These are phyloP conservation scores for Eucalyptus fibrosa DNA, from an alignment of 345 rosid species.

Conservation along the genomic window DNA sequence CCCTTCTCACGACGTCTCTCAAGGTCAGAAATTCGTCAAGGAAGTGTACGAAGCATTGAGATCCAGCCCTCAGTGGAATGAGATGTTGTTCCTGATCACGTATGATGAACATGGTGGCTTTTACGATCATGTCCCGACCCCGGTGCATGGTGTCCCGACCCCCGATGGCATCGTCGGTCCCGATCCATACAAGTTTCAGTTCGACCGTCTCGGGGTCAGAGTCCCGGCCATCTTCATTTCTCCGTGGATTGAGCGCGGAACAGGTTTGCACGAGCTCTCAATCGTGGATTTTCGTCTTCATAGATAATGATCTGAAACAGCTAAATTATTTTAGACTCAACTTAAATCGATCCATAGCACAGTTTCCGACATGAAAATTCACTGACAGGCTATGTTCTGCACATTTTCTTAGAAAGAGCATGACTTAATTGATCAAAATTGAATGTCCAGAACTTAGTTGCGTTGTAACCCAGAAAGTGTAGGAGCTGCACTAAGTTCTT, in stretches of 20 bases:
- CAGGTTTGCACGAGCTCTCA: conserved; percentile 11
- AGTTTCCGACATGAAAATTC: no score
- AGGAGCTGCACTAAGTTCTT: background rate
- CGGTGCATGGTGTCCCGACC: conserved; percentile 59
- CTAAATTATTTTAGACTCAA: background rate
- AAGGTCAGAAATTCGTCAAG: conserved; percentile 71
- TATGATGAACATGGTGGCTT: conserved; percentile 95
- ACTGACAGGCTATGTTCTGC: background rate
- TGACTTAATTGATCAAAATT: background rate
- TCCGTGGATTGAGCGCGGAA: conserved; percentile 80
- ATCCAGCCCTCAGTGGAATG: conserved; percentile 85
- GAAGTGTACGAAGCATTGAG: conserved; percentile 74
- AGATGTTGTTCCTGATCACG: conserved; percentile 37
- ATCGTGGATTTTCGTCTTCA: background rate
- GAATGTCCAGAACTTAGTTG: background rate
- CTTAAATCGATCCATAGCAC: no score
- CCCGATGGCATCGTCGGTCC: conserved; percentile 68
- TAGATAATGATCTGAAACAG: background rate
- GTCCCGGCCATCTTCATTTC: conserved; percentile 72
- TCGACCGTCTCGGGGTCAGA: conserved; percentile 72
- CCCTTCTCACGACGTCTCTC: conserved; percentile 65
- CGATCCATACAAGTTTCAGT: conserved; percentile 49
- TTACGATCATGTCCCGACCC: conserved; percentile 87
- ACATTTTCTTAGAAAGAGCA: background rate
- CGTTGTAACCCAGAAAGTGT: background rate